Evolutionary conservation across 345 rosid species (phyloP), one percentile per base, ranked within the genome.

Genomic region (Chamaenerion angustifolium): DNA sequence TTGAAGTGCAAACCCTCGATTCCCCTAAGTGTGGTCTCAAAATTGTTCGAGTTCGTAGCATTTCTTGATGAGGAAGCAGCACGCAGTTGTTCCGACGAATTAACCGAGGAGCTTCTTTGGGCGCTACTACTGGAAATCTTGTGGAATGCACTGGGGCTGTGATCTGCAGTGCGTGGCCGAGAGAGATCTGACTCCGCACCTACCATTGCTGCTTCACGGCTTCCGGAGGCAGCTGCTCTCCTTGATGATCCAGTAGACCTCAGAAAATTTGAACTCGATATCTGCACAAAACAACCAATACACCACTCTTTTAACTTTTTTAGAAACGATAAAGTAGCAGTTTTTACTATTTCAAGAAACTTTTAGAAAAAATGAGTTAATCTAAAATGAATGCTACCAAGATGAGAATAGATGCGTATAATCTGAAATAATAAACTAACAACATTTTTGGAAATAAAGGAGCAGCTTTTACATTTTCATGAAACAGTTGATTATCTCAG

Each of bases 21-120:
- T 55, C 98, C 95, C 57, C 74, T 72, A n/a, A 83, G 77, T 43
- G 88, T 74, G 43, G 95, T 72, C 63, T 90, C 95, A 14, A 81
- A 59, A 49, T 75, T 76, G 71, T 68, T 82, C 49, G 69, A 56
- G 64, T 72, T 76, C 48, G 87, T 45, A 27, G 77, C 35, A 65
- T 46, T 76, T 57, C 81, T 79, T 41, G 68, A 66, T 13, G 87
- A 75, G 18, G 86, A 61, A 16, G 54, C 42, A 12, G 71, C 54
- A 50, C 47, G 71, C 60, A 60, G 69, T 60, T 64, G 83, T 55
- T 85, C 94, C 15, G 88, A 71, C 54, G 88, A 66, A 57, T 75
- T 51, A 42, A 68, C 65, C 12, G 82, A 80, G 2, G 79, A 67
- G 68, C 63, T 64, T 66, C 76, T 75, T 65, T 79, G 83, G 13